Base-by-base conservation (phyloP, 2,329 filamentous ascomycete genomes). In the Trichoderma citrinoviride region DNA sequence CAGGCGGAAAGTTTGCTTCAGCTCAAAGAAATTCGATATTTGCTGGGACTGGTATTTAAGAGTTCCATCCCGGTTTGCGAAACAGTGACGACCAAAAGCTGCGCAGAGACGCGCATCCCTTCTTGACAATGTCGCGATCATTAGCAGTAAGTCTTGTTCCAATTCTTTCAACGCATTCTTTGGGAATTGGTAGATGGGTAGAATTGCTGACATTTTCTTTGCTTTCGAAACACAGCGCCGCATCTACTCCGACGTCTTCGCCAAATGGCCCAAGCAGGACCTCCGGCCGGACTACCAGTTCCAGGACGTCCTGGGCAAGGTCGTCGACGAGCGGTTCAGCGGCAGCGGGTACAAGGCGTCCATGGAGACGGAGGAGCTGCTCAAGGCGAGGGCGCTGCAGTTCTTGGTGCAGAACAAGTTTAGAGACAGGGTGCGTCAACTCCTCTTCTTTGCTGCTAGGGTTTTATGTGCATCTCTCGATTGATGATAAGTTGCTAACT, bases 221-320 rank as follows among this genome's bases (percentile, higher is more conserved):
- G n/a, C n/a, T n/a, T n/a, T n/a, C n/a, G n/a, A n/a, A n/a, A n/a
- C n/a, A n/a, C 57, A 79, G 77, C 73, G 73, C 68, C 75, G 74
- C 65, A 72, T 77, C 53, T 78, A 78, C 71, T 70, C 72, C 56
- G 76, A 78, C 64, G 75, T 73, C 68, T 75, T 79, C 62, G 78
- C 81, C 65, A 80, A 81, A 68, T 90, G 87, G 87, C 88, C 88
- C 52, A 83, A 84, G 70, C 87, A 90, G 71, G 78, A 79, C 65
- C 80, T 90, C 50, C 85, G 88, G 0, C 87, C 87, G 7, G 82
- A 87, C 65, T 80, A 83, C 73, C 86, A 89, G 73, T 81, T 90
- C 69, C 85, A 85, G 71, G 81, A 85, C 68, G 80, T 85, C 40
- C 76, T 90, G 55, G 72, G 72, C 65, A 75, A 75, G 65, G 70